These are phyloP conservation scores for Raffaelea arxii DNA, from an alignment of 2,329 filamentous ascomycete genomes.

Conservation along the genomic window DNA sequence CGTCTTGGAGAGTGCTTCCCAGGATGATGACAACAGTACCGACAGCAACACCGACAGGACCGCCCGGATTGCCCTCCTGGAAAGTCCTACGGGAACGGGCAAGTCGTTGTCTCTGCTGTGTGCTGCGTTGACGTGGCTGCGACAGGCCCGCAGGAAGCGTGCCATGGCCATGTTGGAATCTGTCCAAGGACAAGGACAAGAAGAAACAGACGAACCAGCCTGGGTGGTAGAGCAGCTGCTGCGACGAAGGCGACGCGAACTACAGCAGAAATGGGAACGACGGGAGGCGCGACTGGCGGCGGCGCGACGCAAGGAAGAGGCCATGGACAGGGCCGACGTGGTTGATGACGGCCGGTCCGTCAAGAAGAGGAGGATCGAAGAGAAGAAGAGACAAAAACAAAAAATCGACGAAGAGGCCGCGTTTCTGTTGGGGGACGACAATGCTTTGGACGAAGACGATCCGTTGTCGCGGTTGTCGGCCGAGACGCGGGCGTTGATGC, in stretches of 20 bases:
- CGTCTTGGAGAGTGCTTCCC: constrained; percentile 66
- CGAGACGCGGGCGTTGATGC: constrained; percentile 65
- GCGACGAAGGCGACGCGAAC: constrained; percentile 55
- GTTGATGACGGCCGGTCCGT: constrained; percentile 21
- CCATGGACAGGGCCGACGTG: constrained; percentile 27
- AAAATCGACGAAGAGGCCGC: constrained; percentile 56
- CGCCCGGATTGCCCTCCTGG: constrained; percentile 77
- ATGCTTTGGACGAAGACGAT: constrained; percentile 22
- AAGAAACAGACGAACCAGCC: constrained; percentile 59
- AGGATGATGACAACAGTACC: too few relatives aligned
- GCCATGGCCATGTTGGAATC: constrained; percentile 43
- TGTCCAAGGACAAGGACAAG: constrained; percentile 29
- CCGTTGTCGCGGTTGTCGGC: constrained; percentile 53
- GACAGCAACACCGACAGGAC: too few relatives aligned
- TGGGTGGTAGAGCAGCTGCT: constrained; percentile 78
- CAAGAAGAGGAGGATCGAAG: background rate
- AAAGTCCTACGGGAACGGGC: constrained; percentile 86
- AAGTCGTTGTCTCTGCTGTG: constrained; percentile 92
- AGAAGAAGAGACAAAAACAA: too few relatives aligned
- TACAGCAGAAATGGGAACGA: constrained; percentile 58
- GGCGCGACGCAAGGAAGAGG: constrained; percentile 5
- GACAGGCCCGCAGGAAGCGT: constrained; percentile 59
- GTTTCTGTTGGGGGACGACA: constrained; percentile 57
- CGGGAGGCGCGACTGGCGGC: constrained; percentile 57
- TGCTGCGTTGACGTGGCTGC: constrained; percentile 82